Conservation (phyloP, 148 eudicot genomes). For the Amaranthus palmeri region DNA sequence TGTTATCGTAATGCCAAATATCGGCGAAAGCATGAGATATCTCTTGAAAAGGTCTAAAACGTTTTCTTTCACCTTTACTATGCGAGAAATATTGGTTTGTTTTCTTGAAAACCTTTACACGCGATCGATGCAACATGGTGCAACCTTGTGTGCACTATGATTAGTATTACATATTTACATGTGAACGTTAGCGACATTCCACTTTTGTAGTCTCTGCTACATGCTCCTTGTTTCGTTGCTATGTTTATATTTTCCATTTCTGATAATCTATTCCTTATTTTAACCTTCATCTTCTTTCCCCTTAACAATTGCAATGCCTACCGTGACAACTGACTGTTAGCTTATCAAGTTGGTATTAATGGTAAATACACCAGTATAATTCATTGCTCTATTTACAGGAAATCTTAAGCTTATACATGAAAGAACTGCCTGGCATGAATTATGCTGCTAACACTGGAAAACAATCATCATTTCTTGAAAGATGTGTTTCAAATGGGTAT, state of each 20-base stretch:
- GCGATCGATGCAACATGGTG: no score
- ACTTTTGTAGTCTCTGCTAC: background rate
- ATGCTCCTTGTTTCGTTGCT: no score
- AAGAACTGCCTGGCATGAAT: constrained; percentile 83
- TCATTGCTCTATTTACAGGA: constrained; percentile 43
- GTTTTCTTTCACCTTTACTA: no score
- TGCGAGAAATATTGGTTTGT: no score
- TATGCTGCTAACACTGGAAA: constrained; percentile 95
- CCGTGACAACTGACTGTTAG: background rate
- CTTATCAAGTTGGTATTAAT: background rate
- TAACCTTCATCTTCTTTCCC: background rate
- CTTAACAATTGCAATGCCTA: background rate
- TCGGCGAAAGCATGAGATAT: no score
- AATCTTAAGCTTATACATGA: constrained; percentile 44
- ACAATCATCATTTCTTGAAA: constrained; percentile 75
- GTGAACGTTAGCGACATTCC: background rate
- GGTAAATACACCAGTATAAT: background rate
- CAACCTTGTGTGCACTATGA: no score
- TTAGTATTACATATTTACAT: no score
- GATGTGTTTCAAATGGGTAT: constrained; percentile 86
- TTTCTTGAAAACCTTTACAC: no score
- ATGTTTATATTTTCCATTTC: background rate
- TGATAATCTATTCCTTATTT: no score
- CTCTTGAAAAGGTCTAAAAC: no score
- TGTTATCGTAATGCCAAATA: no score